A percentile compares a stretch with the other conserved stretches of the same genome.
phyloP scores from a whole-genome alignment of 306 rosid genomes.

The Trifolium fragiferum region DNA sequence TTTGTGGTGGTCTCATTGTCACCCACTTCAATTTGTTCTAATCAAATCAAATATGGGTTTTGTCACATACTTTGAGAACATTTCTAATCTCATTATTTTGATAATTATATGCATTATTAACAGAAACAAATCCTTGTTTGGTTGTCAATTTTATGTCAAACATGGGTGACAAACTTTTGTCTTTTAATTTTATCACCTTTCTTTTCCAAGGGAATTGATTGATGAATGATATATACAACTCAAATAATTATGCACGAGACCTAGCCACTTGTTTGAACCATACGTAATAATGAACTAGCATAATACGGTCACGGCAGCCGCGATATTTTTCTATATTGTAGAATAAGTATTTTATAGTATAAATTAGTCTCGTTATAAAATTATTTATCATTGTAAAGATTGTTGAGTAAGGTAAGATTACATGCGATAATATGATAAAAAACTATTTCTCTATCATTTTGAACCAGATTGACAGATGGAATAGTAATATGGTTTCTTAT shows the following conservation, averaged over 20 bases:
- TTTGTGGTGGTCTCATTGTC: constrained; percentile 70
- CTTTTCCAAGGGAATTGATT: constrained; percentile 16
- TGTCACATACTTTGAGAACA: constrained; percentile 61
- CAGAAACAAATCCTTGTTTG: constrained; percentile 35
- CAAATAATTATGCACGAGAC: neutral
- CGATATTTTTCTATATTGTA: too few species aligned
- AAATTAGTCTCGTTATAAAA: too few species aligned
- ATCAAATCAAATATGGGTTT: constrained; percentile 52
- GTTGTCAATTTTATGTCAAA: constrained; percentile 43
- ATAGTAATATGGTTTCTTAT: too few species aligned
- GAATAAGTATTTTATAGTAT: too few species aligned
- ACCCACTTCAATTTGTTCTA: constrained; percentile 53
- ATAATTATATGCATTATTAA: constrained; percentile 50
- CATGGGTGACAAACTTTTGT: constrained; percentile 43
- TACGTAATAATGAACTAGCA: too few species aligned
- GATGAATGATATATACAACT: constrained; percentile 2
- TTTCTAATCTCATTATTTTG: constrained; percentile 41
- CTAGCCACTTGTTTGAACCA: neutral
- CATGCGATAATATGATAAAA: too few species aligned
- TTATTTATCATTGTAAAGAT: too few species aligned
- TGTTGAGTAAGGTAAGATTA: too few species aligned
- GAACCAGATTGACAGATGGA: too few species aligned
- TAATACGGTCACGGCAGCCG: too few species aligned
- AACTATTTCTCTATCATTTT: too few species aligned
- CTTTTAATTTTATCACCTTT: constrained; percentile 11